A percentile compares a stretch with the other conserved stretches of the same genome.
Evolutionary conservation across 2,329 filamentous ascomycete genomes (phyloP).

Genomic region (Tolypocladium album): DNA sequence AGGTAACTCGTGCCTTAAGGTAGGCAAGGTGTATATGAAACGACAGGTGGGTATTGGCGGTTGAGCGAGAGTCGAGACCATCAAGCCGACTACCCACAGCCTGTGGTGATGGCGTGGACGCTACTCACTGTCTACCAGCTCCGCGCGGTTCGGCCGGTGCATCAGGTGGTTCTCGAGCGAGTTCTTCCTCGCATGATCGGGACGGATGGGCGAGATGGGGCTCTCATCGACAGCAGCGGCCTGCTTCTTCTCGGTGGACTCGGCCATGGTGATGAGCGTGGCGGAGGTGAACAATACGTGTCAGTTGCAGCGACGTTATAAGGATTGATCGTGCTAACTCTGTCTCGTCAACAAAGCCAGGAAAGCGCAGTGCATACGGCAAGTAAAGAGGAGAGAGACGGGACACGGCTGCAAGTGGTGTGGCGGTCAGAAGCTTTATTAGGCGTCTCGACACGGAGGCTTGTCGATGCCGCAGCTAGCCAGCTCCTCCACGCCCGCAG

Average conservation of each 20-base stretch:
- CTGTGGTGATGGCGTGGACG: background rate
- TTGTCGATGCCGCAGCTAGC: background rate
- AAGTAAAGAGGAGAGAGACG: background rate
- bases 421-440: constrained; percentile 1
- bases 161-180: constrained; percentile 64
- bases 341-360: background rate
- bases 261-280: constrained; percentile 14
- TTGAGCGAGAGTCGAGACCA: background rate
- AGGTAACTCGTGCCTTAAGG: background rate
- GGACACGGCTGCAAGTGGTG: background rate
- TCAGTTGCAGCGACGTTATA: background rate
- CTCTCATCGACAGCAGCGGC: constrained; percentile 33
- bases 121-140: constrained; percentile 65
- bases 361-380: background rate
- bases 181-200: constrained; percentile 48
- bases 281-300: background rate
- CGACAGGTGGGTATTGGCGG: background rate
- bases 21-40: too few species aligned
- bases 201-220: constrained; percentile 41
- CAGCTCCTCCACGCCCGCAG: background rate
- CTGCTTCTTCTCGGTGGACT: constrained; percentile 10
- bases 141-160: constrained; percentile 63
- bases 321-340: background rate
- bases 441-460: background rate
- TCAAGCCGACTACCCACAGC: background rate